Base-by-base conservation (phyloP, 192 early-diverging fungal genomes). In the Spinellus fusiger region DNA sequence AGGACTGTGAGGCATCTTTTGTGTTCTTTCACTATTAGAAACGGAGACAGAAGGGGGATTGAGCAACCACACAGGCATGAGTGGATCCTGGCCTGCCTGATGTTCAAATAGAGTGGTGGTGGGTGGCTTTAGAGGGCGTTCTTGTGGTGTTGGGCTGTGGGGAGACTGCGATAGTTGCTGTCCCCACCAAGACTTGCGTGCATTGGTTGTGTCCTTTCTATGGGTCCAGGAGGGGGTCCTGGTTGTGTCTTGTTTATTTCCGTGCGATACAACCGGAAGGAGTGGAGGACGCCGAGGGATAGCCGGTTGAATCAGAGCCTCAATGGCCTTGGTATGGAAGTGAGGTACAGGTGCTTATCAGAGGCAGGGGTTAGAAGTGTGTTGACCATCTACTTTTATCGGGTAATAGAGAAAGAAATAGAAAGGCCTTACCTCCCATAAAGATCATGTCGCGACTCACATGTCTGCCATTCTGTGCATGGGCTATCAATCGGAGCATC, bases 381-480 rank as follows among this genome's bases (percentile, higher is more conserved):
- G n/a, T n/a, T n/a, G n/a, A n/a, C n/a, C n/a, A n/a, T n/a, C n/a
- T n/a, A n/a, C n/a, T n/a, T n/a, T n/a, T n/a, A n/a, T n/a, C n/a
- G 32, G 32, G 31, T 29, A 1, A 54, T 29, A 16, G 26, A 54
- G 18, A 54, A 29, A 54, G 6, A 20, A 51, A 20, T 9, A 20
- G n/a, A n/a, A n/a, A n/a, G n/a, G n/a, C n/a, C 44, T 56, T 54
- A 73, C 71, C 65, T 61, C 66, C 71, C 16, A 73, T 26, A 38
- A 53, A 57, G 28, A 73, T 55, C 22, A 73, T 34, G 32, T 68
- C 65, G 31, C 49, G 65, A 32, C 53, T 62, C 13, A 73, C 54
- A 40, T 49, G 37, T 18, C 71, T 60, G 32, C 71, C 71, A 59
- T 64, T 68, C 52, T 73, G 71, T n/a, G 66, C 71, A 64, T 73